A percentile compares a stretch with the other conserved stretches of the same genome.
phyloP scores from a whole-genome alignment of 1,284 basidiomycete genomes.

The Boletus sp. region DNA sequence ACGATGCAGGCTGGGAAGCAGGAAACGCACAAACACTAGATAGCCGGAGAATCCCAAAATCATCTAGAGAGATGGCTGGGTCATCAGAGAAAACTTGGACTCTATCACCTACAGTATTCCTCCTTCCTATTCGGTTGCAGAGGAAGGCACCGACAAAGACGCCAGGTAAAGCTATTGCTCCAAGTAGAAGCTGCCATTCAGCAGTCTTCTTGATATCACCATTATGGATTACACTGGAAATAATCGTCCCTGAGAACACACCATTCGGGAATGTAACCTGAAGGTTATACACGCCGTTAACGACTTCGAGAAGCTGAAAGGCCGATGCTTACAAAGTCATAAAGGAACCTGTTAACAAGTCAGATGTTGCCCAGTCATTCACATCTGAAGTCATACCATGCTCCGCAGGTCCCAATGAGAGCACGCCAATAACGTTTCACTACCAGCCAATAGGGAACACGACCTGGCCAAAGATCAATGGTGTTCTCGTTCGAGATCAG shows the following conservation, averaged over 20 bases:
- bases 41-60: constrained; percentile 75
- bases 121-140: constrained; percentile 60
- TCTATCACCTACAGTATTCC: constrained; percentile 49
- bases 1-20: not conserved
- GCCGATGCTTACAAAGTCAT: constrained; percentile 55
- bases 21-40: constrained; percentile 52
- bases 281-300: not conserved
- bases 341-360: constrained; percentile 54
- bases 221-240: constrained; percentile 54
- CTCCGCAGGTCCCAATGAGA: constrained; percentile 66
- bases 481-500: not conserved
- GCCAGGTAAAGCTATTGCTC: constrained; percentile 66
- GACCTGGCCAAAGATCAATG: constrained; percentile 34
- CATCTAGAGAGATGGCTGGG: constrained; percentile 42
- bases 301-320: not conserved
- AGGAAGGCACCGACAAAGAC: constrained; percentile 55
- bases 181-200: constrained; percentile 71
- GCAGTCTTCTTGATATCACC: constrained; percentile 54
- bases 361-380: constrained; percentile 3
- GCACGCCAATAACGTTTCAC: constrained; percentile 66
- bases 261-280: constrained; percentile 71
- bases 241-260: constrained; percentile 64
- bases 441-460: constrained; percentile 61
- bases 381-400: constrained; percentile 45
- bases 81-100: not conserved